Percentiles rank a stretch among this genome's conserved stretches.
These are phyloP conservation scores for Fusarium nelsonii DNA, from an alignment of 2,329 filamentous ascomycete species.

Conservation along the genomic window DNA sequence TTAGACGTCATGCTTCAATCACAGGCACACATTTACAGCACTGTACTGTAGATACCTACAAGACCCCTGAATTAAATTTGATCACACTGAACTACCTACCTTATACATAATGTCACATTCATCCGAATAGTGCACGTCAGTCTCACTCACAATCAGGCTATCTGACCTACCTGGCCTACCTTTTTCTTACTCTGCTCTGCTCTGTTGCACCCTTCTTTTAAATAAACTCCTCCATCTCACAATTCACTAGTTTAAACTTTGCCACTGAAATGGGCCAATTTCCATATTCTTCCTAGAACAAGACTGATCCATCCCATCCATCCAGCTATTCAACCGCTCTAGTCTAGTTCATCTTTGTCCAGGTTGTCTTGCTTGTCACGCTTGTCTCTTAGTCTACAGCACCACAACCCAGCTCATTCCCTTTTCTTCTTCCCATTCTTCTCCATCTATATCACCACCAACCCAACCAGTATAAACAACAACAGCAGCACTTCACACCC, in stretches of 20 bases:
- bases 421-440: background rate
- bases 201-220: background rate
- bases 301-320: background rate
- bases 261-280: constrained; percentile 28
- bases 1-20: constrained; percentile 36
- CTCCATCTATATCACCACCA: constrained; percentile 6
- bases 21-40: background rate
- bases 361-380: background rate
- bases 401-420: background rate
- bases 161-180: too few relatives aligned
- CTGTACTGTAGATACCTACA: background rate
- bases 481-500: background rate
- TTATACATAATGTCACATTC: constrained; percentile 3
- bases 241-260: constrained; percentile 20
- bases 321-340: background rate
- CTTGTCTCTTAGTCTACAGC: background rate
- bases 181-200: background rate
- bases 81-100: background rate
- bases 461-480: background rate
- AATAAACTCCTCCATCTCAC: background rate
- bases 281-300: constrained; percentile 10
- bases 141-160: constrained; percentile 18
- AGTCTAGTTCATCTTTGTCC: constrained; percentile 6
- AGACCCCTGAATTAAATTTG: constrained; percentile 5
- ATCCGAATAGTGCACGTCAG: constrained; percentile 14